Evolutionary conservation across 306 rosid species (phyloP).

Genomic region (Rosa chinensis): DNA sequence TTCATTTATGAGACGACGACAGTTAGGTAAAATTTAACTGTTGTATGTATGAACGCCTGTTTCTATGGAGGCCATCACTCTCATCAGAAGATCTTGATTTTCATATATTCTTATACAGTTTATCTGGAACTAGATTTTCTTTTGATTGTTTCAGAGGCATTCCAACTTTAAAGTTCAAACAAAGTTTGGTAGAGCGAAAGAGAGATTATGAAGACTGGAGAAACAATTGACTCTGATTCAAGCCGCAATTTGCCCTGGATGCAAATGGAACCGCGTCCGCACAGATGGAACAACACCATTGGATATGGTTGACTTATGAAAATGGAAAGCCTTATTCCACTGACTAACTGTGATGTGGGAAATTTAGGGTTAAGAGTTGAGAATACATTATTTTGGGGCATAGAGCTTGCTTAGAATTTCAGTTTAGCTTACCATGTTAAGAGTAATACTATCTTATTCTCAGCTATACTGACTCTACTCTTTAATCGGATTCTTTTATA

Average conservation of each 20-base stretch:
- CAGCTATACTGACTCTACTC: no score
- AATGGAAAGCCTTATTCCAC: not conserved
- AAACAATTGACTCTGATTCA: not conserved
- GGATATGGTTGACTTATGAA: not conserved
- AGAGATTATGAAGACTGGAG: not conserved
- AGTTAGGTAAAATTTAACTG: not conserved
- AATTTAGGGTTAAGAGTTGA: not conserved
- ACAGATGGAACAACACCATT: not conserved
- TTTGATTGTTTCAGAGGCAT: not conserved
- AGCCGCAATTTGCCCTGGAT: not conserved
- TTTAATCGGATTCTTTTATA: no score
- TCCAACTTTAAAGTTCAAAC: not conserved
- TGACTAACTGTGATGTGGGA: not conserved
- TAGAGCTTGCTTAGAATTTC: no score
- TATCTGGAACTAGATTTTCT: no score
- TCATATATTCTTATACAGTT: not conserved
- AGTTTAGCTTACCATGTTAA: no score
- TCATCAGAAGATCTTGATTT: not conserved
- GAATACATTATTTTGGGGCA: not conserved
- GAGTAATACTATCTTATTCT: no score
- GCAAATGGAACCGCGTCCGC: not conserved
- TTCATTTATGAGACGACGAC: not conserved
- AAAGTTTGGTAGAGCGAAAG: not conserved
- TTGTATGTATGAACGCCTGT: constrained; percentile 8
- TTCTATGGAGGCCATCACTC: not conserved